A percentile compares a stretch with the other conserved stretches of the same genome.
Conservation (phyloP, 768 basidiomycete species). For the Leccinum sublutescens region DNA sequence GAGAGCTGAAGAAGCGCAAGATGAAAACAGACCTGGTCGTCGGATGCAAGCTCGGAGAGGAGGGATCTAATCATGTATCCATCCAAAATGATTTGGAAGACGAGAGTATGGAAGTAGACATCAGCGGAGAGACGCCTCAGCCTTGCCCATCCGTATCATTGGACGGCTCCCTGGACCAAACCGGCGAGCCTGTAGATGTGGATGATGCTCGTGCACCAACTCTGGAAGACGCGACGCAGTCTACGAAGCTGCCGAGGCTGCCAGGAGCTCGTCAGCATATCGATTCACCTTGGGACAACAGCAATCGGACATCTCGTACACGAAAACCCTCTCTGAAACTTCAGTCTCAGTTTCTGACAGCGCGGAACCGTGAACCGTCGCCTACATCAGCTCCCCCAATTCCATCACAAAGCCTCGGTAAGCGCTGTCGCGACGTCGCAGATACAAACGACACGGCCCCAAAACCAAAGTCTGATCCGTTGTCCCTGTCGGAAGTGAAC, state of each 20-base stretch:
- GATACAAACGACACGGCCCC: constrained; percentile 16
- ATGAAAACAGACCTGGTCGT: constrained; percentile 36
- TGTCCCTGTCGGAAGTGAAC: constrained; percentile 16
- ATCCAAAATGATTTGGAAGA: constrained; percentile 57
- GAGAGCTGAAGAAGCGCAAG: constrained; percentile 55
- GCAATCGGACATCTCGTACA: constrained; percentile 19
- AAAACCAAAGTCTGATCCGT: constrained; percentile 17
- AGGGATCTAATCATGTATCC: constrained; percentile 43
- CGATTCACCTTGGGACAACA: constrained; percentile 8
- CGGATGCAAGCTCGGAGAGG: constrained; percentile 29
- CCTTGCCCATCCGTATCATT: constrained; percentile 24
- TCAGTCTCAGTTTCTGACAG: constrained; percentile 19
- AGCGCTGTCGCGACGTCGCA: constrained; percentile 25
- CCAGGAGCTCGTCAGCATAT: constrained; percentile 3
- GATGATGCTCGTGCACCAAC: constrained; percentile 10
- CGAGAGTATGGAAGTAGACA: constrained; percentile 61
- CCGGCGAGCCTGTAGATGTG: constrained; percentile 12
- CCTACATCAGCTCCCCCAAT: constrained; percentile 9
- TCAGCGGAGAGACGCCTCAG: constrained; percentile 37
- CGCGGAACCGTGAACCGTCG: constrained; percentile 6
- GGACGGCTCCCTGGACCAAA: constrained; percentile 9
- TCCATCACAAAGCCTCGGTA: constrained; percentile 24
- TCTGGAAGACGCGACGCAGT: neutral
- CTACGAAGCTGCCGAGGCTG: constrained; percentile 5
- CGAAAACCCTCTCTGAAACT: constrained; percentile 34